phyloP scores from a whole-genome alignment of 1,284 basidiomycete genomes.

The Volvariella surrecta region DNA sequence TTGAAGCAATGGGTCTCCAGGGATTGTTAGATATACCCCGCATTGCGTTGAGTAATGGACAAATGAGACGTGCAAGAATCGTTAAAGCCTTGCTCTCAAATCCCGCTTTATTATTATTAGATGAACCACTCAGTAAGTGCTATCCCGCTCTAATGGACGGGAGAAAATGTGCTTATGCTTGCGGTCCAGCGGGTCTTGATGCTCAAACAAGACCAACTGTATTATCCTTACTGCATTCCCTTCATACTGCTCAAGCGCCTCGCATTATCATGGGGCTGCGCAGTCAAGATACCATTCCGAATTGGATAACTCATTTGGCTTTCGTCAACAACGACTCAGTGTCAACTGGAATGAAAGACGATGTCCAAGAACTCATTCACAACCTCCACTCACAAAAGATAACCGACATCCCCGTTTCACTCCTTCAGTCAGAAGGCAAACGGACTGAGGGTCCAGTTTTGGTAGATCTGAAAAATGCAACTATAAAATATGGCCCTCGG shows the following conservation, averaged over 20 bases:
- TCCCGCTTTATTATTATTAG: constrained; percentile 71
- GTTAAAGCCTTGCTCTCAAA: constrained; percentile 65
- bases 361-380: constrained; percentile 18
- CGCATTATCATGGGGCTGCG: constrained; percentile 76
- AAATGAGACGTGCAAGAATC: constrained; percentile 84
- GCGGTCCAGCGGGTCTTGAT: constrained; percentile 70
- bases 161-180: constrained; percentile 2
- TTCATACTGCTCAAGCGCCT: constrained; percentile 45
- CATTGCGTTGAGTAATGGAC: constrained; percentile 85
- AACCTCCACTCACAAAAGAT: not conserved
- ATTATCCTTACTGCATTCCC: constrained; percentile 43
- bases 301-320: constrained; percentile 76
- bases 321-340: constrained; percentile 45
- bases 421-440: not conserved
- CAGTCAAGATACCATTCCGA: constrained; percentile 74
- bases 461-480: constrained; percentile 57
- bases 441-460: constrained; percentile 26
- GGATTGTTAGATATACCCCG: constrained; percentile 72
- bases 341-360: constrained; percentile 33
- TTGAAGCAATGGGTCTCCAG: constrained; percentile 45
- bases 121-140: constrained; percentile 73
- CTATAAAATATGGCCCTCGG: constrained; percentile 62
- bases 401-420: not conserved
- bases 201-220: constrained; percentile 48
- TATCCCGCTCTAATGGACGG: constrained; percentile 8